Base-by-base conservation (phyloP, 2,329 filamentous ascomycete species). In the Curvularia verruculosa region DNA sequence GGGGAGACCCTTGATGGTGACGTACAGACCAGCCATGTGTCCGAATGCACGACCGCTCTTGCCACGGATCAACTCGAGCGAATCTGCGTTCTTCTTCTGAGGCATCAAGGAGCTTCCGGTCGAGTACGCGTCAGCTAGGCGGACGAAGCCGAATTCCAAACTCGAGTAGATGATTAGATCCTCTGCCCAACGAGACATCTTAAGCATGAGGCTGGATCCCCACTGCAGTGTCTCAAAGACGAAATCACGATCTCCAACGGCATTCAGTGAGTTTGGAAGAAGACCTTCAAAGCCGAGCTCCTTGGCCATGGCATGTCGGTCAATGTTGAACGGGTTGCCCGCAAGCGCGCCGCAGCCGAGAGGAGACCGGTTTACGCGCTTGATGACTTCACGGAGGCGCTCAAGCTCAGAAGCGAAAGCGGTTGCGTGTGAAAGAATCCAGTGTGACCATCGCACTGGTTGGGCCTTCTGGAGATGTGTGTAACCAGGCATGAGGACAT, bases 111-210 rank as follows among this genome's bases (percentile, higher is more conserved):
- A 88, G 64, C 86, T 89, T 5, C 90, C 90, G 0, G 91, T 94
- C 0, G 85, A 87, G 76, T 94, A 95, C 0, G 89, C 89, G 72
- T 96, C 91, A 7, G 90, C 89, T 15, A 95, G 78, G 56, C 84
- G 83, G 36, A 92, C 84, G 73, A 91, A 94, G 18, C 87, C 85
- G 71, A 94, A 95, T 74, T 94, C 90, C 54, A 86, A 79, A 8
- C 88, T 87, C 23, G 84, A 88, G 80, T 94, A 93, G 71, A 96
- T 85, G 78, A 96, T 96, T 58, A 96, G 80, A 73, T 96, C 92
- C 78, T 96, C 91, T 3, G 88, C 85, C 87, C 89, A 94, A 53
- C 90, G 85, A 53, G 85, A 90, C 65, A 96, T 83, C 80, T 95
- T 91, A 60, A 86, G 83, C 87, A 91, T 94, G 62, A 96, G 81